Percentiles rank a stretch among this genome's conserved stretches.
These are phyloP conservation scores for Maudiozyma humilis DNA, from an alignment of 1,139 yeast genomes.

Conservation along the genomic window DNA sequence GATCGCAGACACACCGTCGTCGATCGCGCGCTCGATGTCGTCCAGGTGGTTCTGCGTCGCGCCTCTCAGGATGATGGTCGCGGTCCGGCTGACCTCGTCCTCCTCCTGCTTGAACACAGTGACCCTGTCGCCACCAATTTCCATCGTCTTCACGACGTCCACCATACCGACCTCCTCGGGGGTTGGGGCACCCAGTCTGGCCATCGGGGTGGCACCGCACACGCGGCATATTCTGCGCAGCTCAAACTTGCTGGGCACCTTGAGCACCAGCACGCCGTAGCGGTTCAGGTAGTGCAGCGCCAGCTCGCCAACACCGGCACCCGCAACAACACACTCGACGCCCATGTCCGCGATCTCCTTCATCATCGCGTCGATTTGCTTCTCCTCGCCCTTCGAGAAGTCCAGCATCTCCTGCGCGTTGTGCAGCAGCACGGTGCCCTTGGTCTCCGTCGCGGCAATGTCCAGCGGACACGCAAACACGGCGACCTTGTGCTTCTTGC, in stretches of 20 bases:
- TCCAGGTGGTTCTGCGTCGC: constrained; percentile 94
- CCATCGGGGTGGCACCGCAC: constrained; percentile 94
- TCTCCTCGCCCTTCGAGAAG: constrained; percentile 93
- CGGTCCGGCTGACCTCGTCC: constrained; percentile 58
- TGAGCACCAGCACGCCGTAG: constrained; percentile 72
- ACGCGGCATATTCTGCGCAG: constrained; percentile 89
- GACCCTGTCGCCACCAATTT: constrained; percentile 96
- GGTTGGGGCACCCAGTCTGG: constrained; percentile 91
- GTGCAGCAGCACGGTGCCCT: constrained; percentile 91
- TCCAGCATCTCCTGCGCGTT: constrained; percentile 96
- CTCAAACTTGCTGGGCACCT: constrained; percentile 90
- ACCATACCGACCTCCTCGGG: constrained; percentile 89
- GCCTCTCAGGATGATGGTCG: constrained; percentile 89
- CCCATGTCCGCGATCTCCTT: constrained; percentile 81
- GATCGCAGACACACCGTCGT: constrained; percentile 89
- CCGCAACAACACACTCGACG: constrained; percentile 81
- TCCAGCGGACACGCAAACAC: constrained; percentile 92
- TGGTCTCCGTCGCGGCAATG: constrained; percentile 89
- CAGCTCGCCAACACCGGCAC: constrained; percentile 85
- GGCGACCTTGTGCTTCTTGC: constrained; percentile 68
- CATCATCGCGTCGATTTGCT: constrained; percentile 79
- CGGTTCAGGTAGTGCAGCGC: constrained; percentile 90
- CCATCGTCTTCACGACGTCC: constrained; percentile 83
- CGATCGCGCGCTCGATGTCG: constrained; percentile 93
- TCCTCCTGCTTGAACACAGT: constrained; percentile 83